Evolutionary conservation across 345 rosid genomes (phyloP), one percentile per base, ranked within the genome.

Genomic region (Salix exigua): DNA sequence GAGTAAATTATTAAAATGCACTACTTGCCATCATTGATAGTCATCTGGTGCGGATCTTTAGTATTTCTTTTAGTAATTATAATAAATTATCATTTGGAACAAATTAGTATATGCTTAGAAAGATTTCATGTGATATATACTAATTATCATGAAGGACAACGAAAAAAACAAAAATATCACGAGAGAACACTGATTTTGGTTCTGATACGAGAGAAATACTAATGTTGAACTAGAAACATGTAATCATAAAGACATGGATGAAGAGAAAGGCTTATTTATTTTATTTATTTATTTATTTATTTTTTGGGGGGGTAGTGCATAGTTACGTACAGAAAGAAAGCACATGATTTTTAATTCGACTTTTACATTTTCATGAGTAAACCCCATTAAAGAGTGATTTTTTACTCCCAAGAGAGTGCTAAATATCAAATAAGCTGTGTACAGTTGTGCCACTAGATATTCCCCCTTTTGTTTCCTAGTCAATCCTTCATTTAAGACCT

Each of bases 161-260:
- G 14, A 65, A 51, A 31, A 77, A 70, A 28, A 51, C 33, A 35
- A n/a, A 38, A 62, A 46, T 31, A 19, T 69, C 67, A 44, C 28
- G 69, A 35, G 51, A 74, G 68, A 66, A 71, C 17, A 48, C 70
- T 21, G 75, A n/a, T 72, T 68, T 66, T 51, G 73, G 73, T 74
- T 70, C 74, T 55, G 50, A 23, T 65, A 58, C 71, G 70, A 62
- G 71, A 75, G 60, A 74, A 55, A 68, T 62, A 51, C 77, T 17
- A 81, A 70, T 19, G 71, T 69, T 71, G 28, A 44, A 73, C 70
- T 55, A 14, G 75, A 76, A 67, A 58, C 69, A 74, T 71, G 53
- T 16, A 67, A 30, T 63, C 81, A 78, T 80, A 74, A 75, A 79
- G 64, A 73, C 42, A 75, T 17, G n/a, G 33, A 79, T 11, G 66